These are phyloP conservation scores for Punica granatum DNA, from an alignment of 345 rosid genomes.

Conservation along the genomic window DNA sequence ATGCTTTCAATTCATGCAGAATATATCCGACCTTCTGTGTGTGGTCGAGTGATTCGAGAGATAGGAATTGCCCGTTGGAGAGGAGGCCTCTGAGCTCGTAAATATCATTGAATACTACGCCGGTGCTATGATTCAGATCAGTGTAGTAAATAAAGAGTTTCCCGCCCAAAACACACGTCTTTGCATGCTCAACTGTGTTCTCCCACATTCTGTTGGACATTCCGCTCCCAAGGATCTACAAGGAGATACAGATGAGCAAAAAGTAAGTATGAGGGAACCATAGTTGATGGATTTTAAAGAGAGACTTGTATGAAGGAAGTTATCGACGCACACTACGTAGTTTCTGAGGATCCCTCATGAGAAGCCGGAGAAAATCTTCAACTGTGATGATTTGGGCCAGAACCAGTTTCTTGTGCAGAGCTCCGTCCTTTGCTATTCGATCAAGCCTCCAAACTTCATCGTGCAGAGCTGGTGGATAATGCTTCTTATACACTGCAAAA, in stretches of 20 bases:
- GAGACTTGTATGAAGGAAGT: background rate
- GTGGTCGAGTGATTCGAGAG: conserved; percentile 66
- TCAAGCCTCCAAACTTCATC: conserved; percentile 98
- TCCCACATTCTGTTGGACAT: conserved; percentile 99
- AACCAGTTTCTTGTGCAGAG: conserved; percentile 74
- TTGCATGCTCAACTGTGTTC: conserved; percentile 86
- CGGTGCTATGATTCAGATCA: conserved; percentile 41
- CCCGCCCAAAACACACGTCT: conserved; percentile 79
- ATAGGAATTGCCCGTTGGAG: conserved; percentile 60
- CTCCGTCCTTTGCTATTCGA: conserved; percentile 94
- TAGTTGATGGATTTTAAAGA: background rate
- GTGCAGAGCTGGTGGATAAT: conserved; percentile 81
- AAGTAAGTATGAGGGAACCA: background rate
- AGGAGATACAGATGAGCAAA: background rate
- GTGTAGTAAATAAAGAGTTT: conserved; percentile 73
- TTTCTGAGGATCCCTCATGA: conserved; percentile 61
- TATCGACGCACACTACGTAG: conserved; percentile 55
- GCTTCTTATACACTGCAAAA: conserved; percentile 85
- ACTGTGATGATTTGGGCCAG: conserved; percentile 54
- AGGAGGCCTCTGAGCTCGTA: conserved; percentile 81
- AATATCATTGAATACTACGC: conserved; percentile 76
- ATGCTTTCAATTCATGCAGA: background rate
- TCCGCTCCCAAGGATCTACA: conserved; percentile 88
- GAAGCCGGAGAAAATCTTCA: conserved; percentile 81
- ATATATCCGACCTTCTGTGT: conserved; percentile 56